A percentile compares a stretch with the other conserved stretches of the same genome.
These are phyloP conservation scores for Lepidium sativum DNA, from an alignment of 345 rosid species.

Conservation along the genomic window DNA sequence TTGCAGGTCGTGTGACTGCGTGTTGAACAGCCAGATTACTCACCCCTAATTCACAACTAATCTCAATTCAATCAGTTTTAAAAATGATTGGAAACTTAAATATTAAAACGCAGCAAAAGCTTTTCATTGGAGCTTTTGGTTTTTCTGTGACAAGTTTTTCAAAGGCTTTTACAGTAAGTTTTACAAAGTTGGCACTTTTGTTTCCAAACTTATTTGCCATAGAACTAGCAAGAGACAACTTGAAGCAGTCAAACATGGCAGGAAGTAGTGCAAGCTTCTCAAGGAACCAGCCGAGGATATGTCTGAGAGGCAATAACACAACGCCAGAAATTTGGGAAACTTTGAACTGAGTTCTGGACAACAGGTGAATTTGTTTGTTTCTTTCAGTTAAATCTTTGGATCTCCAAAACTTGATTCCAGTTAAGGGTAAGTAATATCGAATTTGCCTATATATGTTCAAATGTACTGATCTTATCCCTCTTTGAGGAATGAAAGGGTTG, in stretches of 20 bases:
- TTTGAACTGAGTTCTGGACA: neutral
- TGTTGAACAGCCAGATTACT: neutral
- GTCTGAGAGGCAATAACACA: neutral
- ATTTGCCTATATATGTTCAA: neutral
- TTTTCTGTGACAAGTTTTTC: neutral
- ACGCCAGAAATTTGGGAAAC: neutral
- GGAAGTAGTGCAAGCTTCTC: neutral
- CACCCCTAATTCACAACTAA: neutral
- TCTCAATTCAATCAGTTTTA: neutral
- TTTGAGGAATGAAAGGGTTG: neutral
- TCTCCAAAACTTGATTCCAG: neutral
- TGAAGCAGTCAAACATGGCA: neutral
- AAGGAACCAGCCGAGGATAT: neutral
- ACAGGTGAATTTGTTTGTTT: neutral
- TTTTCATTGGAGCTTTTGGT: neutral
- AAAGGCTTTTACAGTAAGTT: neutral
- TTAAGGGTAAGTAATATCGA: neutral
- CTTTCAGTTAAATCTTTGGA: neutral
- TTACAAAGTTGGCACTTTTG: neutral
- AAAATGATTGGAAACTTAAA: neutral
- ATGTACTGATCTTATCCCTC: neutral
- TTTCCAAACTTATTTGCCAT: neutral
- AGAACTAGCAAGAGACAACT: neutral
- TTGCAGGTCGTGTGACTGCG: slow-evolving; percentile 9
- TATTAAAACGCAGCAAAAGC: neutral